Conservation (phyloP, 768 basidiomycete species). For the Amanita jacksonii region DNA sequence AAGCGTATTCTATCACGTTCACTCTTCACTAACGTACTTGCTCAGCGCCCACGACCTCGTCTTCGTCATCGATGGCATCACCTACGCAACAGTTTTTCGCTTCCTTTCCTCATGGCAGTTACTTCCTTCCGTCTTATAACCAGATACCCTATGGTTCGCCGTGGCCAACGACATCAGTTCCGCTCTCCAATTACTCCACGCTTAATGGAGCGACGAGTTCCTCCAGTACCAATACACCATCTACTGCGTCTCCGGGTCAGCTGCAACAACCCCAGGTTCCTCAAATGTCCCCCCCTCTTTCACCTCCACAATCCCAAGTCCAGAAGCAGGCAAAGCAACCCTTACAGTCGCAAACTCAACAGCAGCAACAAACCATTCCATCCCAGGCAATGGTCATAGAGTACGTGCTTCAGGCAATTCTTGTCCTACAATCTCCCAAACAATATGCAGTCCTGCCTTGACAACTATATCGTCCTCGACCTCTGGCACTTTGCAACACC, state of each 20-base stretch:
- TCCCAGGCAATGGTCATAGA: constrained; percentile 54
- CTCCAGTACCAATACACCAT: constrained; percentile 16
- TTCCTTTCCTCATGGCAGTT: constrained; percentile 30
- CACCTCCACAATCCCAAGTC: constrained; percentile 16
- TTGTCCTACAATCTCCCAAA: constrained; percentile 9
- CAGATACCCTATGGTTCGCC: constrained; percentile 49
- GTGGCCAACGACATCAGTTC: constrained; percentile 35
- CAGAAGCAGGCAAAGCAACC: constrained; percentile 12
- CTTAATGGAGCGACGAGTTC: constrained; percentile 64
- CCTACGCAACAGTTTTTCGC: constrained; percentile 32
- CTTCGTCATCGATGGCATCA: constrained; percentile 31
- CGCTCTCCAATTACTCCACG: constrained; percentile 68
- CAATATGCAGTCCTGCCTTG: constrained; percentile 42
- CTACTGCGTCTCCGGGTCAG: constrained; percentile 13
- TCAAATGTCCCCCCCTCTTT: constrained; percentile 12
- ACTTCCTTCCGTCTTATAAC: constrained; percentile 40
- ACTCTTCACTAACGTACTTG: constrained; percentile 3
- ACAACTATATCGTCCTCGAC: constrained; percentile 39
- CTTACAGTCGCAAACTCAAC: constrained; percentile 18
- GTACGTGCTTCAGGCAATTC: constrained; percentile 34
- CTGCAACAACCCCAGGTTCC: constrained; percentile 23
- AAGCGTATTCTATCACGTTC: constrained; percentile 6
- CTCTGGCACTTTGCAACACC: constrained; percentile 31
- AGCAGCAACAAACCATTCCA: constrained; percentile 19
- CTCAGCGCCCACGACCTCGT: constrained; percentile 14